Evolutionary conservation across 257 asterid genomes (phyloP).

Genomic region (Thymus quinquecostatus): DNA sequence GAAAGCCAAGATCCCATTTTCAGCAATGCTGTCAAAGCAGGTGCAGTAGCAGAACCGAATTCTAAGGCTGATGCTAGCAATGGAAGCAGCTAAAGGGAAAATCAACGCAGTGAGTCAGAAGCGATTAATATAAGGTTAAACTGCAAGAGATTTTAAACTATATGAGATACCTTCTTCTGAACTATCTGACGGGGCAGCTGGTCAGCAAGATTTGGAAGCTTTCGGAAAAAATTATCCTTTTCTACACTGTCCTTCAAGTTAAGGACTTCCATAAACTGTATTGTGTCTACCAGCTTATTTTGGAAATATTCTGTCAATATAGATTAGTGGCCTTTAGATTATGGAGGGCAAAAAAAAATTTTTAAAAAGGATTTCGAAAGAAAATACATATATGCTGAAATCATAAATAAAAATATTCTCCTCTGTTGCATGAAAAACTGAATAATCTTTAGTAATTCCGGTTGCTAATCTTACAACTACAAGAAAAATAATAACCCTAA

Average conservation of each 20-base stretch:
- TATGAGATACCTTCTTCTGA: slow-evolving; percentile 74
- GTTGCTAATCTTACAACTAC: neutral
- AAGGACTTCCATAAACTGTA: slow-evolving; percentile 97
- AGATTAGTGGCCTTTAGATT: slow-evolving; percentile 36
- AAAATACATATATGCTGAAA: slow-evolving; percentile 5
- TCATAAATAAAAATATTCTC: slow-evolving; percentile 21
- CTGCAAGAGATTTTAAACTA: slow-evolving; percentile 24
- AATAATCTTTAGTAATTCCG: neutral
- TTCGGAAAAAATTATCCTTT: slow-evolving; percentile 95
- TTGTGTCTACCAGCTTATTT: slow-evolving; percentile 94
- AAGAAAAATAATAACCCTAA: neutral
- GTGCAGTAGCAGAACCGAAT: slow-evolving; percentile 99
- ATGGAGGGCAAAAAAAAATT: slow-evolving; percentile 10
- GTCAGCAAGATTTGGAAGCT: slow-evolving; percentile 93
- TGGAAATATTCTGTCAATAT: slow-evolving; percentile 87
- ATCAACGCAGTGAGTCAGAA: slow-evolving; percentile 27
- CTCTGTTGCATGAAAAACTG: slow-evolving; percentile 6
- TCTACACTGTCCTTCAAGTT: slow-evolving; percentile 97
- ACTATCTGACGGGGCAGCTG: slow-evolving; percentile 97
- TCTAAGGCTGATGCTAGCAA: slow-evolving; percentile 90
- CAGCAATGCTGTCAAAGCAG: slow-evolving; percentile 91
- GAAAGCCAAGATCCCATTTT: slow-evolving; percentile 94
- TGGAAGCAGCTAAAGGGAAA: slow-evolving; percentile 79
- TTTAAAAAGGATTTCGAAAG: neutral
- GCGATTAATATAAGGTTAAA: slow-evolving; percentile 16